A percentile compares a stretch with the other conserved stretches of the same genome.
phyloP scores from a whole-genome alignment of 2,329 filamentous ascomycete genomes.

The Colletotrichum sp. region DNA sequence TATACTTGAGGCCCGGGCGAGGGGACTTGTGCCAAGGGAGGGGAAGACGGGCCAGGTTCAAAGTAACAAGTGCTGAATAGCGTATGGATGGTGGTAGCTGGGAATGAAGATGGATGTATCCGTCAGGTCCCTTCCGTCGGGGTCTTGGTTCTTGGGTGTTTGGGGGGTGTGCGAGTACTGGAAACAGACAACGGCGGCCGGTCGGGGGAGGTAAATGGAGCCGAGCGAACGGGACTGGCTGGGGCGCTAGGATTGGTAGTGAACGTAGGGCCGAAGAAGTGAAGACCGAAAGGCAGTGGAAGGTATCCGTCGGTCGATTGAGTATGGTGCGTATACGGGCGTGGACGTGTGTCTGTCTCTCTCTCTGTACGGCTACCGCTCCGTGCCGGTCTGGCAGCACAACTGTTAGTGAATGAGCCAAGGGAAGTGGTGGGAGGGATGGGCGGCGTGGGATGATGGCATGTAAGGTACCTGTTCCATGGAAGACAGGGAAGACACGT shows the following conservation, averaged over 20 bases:
- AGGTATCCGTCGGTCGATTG: background rate
- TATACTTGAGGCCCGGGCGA: constrained; percentile 7
- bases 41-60: background rate
- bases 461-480: background rate
- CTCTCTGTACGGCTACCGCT: background rate
- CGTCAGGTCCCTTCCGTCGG: background rate
- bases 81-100: background rate
- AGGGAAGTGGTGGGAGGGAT: background rate
- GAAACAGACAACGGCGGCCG: background rate
- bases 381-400: constrained; percentile 5
- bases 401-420: background rate
- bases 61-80: background rate
- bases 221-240: constrained; percentile 17
- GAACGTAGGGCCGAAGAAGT: constrained; percentile 17
- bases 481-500: background rate
- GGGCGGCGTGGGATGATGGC: background rate
- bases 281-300: constrained; percentile 10
- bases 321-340: background rate
- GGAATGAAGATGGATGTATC: background rate
- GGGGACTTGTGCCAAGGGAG: constrained; percentile 9
- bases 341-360: background rate
- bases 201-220: constrained; percentile 9
- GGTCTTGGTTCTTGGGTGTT: background rate
- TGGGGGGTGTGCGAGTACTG: background rate
- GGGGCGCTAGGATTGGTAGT: background rate